Evolutionary conservation across 1,284 basidiomycete species (phyloP).

Genomic region (Inonotus obliquus): DNA sequence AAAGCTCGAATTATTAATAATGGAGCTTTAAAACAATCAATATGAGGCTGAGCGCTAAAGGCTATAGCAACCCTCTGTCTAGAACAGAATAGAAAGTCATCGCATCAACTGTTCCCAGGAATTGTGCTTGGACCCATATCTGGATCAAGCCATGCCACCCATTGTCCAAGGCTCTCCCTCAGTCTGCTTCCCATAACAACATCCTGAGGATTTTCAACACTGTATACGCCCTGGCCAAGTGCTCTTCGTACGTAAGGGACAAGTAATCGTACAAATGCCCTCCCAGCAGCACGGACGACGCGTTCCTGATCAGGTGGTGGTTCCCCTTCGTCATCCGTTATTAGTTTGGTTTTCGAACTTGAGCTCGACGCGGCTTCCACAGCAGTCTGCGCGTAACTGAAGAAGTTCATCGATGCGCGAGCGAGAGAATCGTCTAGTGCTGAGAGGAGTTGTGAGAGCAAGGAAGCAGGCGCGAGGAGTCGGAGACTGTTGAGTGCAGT

Average conservation of each 20-base stretch:
- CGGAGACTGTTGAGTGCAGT: slow-evolving; percentile 78
- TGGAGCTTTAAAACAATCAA: too few species aligned
- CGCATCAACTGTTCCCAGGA: too few species aligned
- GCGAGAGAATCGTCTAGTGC: slow-evolving; percentile 51
- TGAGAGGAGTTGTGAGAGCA: slow-evolving; percentile 41
- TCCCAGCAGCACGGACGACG: slow-evolving; percentile 48
- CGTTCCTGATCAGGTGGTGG: slow-evolving; percentile 34
- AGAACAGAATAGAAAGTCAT: too few species aligned
- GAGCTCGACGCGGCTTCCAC: slow-evolving; percentile 22
- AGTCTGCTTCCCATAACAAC: slow-evolving; percentile 22
- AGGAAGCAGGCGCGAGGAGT: slow-evolving; percentile 66
- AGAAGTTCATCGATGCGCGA: slow-evolving; percentile 37
- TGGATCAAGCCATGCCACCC: slow-evolving; percentile 28
- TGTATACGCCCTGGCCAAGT: slow-evolving; percentile 72
- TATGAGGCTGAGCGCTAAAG: too few species aligned
- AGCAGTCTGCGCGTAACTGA: slow-evolving; percentile 38
- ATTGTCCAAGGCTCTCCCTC: slow-evolving; percentile 24
- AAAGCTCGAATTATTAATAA: too few species aligned
- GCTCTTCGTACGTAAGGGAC: slow-evolving; percentile 67
- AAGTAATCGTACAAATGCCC: slow-evolving; percentile 54
- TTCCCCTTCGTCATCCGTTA: slow-evolving; percentile 28
- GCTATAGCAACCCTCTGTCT: too few species aligned
- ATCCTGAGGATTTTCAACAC: slow-evolving; percentile 25
- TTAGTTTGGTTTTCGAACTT: slow-evolving; percentile 18
- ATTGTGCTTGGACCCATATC: too few species aligned